These are phyloP conservation scores for Alternaria viburni DNA, from an alignment of 2,329 filamentous ascomycete genomes.

Conservation along the genomic window DNA sequence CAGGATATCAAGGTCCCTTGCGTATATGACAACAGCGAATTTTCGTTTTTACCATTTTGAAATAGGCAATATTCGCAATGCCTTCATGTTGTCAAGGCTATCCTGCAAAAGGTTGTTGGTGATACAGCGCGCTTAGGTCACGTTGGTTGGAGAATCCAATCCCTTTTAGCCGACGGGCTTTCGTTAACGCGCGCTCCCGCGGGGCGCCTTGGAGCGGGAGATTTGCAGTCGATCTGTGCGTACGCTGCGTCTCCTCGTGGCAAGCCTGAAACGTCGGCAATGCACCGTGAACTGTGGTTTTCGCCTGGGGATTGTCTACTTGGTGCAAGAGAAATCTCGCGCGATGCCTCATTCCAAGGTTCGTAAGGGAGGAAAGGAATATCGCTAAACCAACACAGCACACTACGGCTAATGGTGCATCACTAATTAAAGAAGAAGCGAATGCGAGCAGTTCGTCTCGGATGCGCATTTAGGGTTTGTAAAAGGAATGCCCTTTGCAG, in stretches of 20 bases:
- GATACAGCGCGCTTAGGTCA: conserved; percentile 9
- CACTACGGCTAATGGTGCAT: neutral
- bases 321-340: neutral
- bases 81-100: neutral
- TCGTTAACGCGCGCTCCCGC: conserved; percentile 8
- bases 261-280: conserved; percentile 16
- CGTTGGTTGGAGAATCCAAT: neutral
- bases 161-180: conserved; percentile 3
- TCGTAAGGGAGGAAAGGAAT: neutral
- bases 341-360: neutral
- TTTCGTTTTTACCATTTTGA: neutral
- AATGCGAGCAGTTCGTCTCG: neutral
- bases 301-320: conserved; percentile 3
- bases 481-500: neutral
- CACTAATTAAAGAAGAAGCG: neutral
- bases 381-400: neutral
- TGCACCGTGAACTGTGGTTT: conserved; percentile 4
- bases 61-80: neutral
- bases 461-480: conserved; percentile 1
- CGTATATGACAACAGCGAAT: neutral
- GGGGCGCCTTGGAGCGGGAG: conserved; percentile 18
- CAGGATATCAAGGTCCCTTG: neutral
- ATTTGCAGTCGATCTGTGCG: conserved; percentile 20
- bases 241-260: conserved; percentile 12
- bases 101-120: neutral